phyloP scores from a whole-genome alignment of 2,329 filamentous ascomycete genomes.

The Penicillium sp. region DNA sequence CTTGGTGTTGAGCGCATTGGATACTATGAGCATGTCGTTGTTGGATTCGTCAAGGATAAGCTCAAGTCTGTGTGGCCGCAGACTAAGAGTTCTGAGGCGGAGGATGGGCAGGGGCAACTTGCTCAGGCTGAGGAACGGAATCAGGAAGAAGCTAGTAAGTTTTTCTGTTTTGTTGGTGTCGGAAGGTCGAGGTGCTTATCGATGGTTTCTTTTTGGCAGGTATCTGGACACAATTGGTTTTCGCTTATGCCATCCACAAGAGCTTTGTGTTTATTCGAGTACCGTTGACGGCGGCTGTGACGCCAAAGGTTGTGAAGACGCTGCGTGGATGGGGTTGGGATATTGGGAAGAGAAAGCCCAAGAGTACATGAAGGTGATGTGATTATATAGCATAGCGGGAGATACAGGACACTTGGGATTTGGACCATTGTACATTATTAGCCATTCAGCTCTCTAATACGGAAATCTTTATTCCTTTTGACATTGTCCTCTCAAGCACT shows the following conservation, averaged over 20 bases:
- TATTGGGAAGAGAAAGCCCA: conserved; percentile 65
- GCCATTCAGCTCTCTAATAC: conserved; percentile 22
- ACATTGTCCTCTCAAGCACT: conserved; percentile 9
- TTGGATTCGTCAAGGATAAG: conserved; percentile 31
- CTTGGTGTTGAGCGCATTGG: conserved; percentile 82
- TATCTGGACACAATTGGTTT: conserved; percentile 73
- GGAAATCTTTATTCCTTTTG: conserved; percentile 6
- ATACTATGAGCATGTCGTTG: conserved; percentile 39
- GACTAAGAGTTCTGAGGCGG: conserved; percentile 11
- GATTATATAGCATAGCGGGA: conserved; percentile 8
- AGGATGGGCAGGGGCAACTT: conserved; percentile 35
- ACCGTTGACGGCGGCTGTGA: conserved; percentile 78
- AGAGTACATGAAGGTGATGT: conserved; percentile 20
- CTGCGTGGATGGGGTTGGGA: conserved; percentile 86
- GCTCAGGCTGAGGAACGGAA: conserved; percentile 55
- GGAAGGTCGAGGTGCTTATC: background rate
- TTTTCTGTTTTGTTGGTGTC: background rate
- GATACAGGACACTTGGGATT: conserved; percentile 2
- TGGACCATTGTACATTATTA: conserved; percentile 28
- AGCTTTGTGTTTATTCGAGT: conserved; percentile 95
- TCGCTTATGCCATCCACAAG: conserved; percentile 96
- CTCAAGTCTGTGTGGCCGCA: conserved; percentile 34
- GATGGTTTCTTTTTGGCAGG: conserved; percentile 34
- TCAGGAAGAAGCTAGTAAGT: conserved; percentile 65
- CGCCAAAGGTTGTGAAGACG: conserved; percentile 86